These are phyloP conservation scores for Solanum pennellii DNA, from an alignment of 257 asterid genomes.

Conservation along the genomic window DNA sequence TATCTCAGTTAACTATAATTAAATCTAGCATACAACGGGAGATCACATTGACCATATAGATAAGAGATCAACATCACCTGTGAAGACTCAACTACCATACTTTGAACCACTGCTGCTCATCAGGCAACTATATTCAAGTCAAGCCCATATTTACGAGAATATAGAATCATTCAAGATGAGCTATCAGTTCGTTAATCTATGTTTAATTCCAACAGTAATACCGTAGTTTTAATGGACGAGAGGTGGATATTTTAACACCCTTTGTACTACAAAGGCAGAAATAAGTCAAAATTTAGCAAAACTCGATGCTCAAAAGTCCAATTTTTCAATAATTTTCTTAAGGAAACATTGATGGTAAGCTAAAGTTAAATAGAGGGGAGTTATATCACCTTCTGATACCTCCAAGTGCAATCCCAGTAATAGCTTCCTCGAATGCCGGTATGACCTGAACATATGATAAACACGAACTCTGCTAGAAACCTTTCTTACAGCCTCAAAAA, in stretches of 20 bases:
- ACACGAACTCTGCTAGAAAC: slow-evolving; percentile 7
- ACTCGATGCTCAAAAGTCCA: neutral
- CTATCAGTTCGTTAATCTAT: neutral
- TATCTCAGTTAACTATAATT: neutral
- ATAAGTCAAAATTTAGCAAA: neutral
- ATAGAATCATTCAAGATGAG: neutral
- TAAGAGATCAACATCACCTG: neutral
- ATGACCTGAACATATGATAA: slow-evolving; percentile 59
- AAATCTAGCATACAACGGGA: neutral
- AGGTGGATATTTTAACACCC: neutral
- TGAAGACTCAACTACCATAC: neutral
- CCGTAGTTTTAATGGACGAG: neutral
- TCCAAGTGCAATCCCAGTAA: slow-evolving; percentile 84
- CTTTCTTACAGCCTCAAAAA: neutral
- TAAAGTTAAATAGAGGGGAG: neutral
- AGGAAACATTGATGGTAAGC: neutral
- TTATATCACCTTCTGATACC: slow-evolving; percentile 71
- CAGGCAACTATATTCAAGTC: neutral
- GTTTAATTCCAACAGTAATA: neutral
- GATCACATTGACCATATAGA: neutral
- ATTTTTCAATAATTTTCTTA: neutral
- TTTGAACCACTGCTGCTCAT: neutral
- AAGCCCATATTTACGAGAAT: neutral
- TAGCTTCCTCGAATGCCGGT: slow-evolving; percentile 95
- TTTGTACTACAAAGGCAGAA: neutral